Percentiles rank a stretch among this genome's conserved stretches.
Conservation (phyloP, 768 basidiomycete species). For the Hebeloma cylindrosporum region DNA sequence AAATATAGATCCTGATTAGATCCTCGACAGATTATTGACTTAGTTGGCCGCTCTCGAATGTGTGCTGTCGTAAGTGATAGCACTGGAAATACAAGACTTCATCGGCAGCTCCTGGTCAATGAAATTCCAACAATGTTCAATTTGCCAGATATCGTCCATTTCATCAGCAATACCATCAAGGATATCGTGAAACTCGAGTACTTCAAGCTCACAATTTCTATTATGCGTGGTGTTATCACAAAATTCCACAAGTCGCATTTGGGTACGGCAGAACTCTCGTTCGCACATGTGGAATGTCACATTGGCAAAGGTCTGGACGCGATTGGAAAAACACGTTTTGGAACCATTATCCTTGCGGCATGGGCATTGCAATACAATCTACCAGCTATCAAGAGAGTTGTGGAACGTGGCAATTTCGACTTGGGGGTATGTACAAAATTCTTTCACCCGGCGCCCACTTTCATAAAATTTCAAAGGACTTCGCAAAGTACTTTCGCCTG, state of each 20-base stretch:
- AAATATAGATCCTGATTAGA: not conserved
- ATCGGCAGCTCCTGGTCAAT: conserved; percentile 9
- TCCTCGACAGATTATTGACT: conserved; percentile 14
- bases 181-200: conserved; percentile 23
- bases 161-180: conserved; percentile 25
- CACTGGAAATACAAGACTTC: conserved; percentile 26
- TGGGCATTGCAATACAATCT: conserved; percentile 18
- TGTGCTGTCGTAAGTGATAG: conserved; percentile 25
- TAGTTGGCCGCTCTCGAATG: conserved; percentile 23
- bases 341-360: conserved; percentile 18
- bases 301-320: conserved; percentile 19
- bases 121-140: conserved; percentile 20
- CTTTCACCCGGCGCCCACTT: not conserved
- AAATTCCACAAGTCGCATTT: conserved; percentile 22
- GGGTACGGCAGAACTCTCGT: conserved; percentile 15
- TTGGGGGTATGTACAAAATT: conserved; percentile 13
- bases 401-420: conserved; percentile 14
- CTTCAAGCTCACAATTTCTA: conserved; percentile 19
- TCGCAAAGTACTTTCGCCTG: not conserved
- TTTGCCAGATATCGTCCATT: conserved; percentile 25
- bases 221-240: conserved; percentile 19
- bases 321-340: conserved; percentile 28
- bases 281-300: conserved; percentile 10
- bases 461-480: not conserved
- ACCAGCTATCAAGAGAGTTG: conserved; percentile 18